These are phyloP conservation scores for Saccharum spontaneum DNA, from an alignment of 176 grass and related monocot genomes.

Conservation along the genomic window DNA sequence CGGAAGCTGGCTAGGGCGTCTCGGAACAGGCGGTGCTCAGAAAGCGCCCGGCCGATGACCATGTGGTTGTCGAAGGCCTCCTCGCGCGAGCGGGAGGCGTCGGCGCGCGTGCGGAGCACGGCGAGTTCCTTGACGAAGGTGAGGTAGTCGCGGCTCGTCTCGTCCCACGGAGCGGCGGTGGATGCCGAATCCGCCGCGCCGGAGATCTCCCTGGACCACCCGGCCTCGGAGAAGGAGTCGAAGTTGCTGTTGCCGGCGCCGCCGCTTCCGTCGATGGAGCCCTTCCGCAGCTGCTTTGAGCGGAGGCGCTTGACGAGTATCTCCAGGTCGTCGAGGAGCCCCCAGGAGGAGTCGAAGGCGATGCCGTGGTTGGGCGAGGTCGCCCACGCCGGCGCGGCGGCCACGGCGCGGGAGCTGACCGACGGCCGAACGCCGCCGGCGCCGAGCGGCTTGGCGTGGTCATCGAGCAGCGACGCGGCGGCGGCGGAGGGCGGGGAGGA, in stretches of 20 bases:
- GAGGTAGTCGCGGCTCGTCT: constrained; percentile 89
- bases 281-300: constrained; percentile 75
- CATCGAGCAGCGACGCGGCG: constrained; percentile 59
- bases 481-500: constrained; percentile 2
- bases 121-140: constrained; percentile 94
- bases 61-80: constrained; percentile 98
- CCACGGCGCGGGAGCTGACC: constrained; percentile 33
- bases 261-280: constrained; percentile 20
- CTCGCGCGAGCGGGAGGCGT: constrained; percentile 59
- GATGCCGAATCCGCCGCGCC: constrained; percentile 55
- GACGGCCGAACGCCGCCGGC: constrained; percentile 21
- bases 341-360: constrained; percentile 80
- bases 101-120: constrained; percentile 69
- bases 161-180: constrained; percentile 55
- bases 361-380: constrained; percentile 79
- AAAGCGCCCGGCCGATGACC: constrained; percentile 76
- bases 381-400: constrained; percentile 59
- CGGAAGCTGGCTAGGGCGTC: constrained; percentile 88
- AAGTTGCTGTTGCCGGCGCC: constrained; percentile 59
- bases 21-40: constrained; percentile 76
- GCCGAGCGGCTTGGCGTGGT: constrained; percentile 50
- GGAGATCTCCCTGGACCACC: constrained; percentile 88
- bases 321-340: constrained; percentile 89
- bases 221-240: constrained; percentile 88
- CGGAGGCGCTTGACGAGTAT: constrained; percentile 93